A percentile compares a stretch with the other conserved stretches of the same genome.
Conservation (phyloP, 163 green algal genomes). For the Coccomyxa subellipsoidea region DNA sequence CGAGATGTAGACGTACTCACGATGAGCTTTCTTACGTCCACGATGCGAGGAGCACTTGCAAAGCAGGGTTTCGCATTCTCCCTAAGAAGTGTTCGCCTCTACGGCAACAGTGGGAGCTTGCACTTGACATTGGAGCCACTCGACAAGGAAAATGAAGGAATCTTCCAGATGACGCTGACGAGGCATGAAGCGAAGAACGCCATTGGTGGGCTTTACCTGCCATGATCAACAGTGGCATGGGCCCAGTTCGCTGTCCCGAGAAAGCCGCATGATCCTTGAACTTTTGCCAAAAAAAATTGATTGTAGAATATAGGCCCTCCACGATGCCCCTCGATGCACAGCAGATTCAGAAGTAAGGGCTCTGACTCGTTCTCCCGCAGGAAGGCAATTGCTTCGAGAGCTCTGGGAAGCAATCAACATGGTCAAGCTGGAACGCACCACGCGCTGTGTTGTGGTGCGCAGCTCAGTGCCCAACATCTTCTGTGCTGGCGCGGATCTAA, state of each 20-base stretch:
- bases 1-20: not conserved
- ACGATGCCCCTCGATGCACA: not conserved
- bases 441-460: constrained; percentile 71
- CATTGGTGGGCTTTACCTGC: constrained; percentile 19
- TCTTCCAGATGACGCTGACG: constrained; percentile 42
- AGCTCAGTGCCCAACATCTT: constrained; percentile 67
- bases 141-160: constrained; percentile 32
- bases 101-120: not conserved
- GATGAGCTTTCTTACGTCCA: not conserved
- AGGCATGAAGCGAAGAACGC: constrained; percentile 46
- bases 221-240: not conserved
- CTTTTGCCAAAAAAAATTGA: too few species aligned
- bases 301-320: too few species aligned
- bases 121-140: constrained; percentile 36
- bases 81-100: not conserved
- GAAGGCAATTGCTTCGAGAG: constrained; percentile 68
- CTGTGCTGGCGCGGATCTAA: constrained; percentile 85
- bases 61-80: not conserved
- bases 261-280: constrained; percentile 14
- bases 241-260: not conserved
- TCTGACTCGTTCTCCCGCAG: not conserved
- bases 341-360: not conserved
- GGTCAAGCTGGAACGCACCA: constrained; percentile 58
- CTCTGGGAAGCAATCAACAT: constrained; percentile 56
- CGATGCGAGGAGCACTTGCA: not conserved